Evolutionary conservation across 2,329 filamentous ascomycete species (phyloP).

Genomic region (Hypoxylon sp.): DNA sequence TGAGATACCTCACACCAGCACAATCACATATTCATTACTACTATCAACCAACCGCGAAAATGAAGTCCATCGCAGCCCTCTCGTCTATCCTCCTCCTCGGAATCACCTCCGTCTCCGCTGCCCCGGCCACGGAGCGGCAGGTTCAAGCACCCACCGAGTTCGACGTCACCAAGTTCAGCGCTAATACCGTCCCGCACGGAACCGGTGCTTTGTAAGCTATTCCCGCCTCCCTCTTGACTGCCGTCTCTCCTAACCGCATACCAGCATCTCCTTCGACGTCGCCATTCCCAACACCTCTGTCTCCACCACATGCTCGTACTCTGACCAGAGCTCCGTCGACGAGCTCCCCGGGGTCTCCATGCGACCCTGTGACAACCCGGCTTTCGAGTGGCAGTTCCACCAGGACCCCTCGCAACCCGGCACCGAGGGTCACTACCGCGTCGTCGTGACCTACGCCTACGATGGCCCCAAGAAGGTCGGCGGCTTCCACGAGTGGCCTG

Average conservation of each 20-base stretch:
- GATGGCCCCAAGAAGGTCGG: slow-evolving; percentile 17
- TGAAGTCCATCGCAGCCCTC: slow-evolving; percentile 42
- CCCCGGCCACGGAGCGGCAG: slow-evolving; percentile 35
- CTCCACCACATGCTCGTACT: slow-evolving; percentile 42
- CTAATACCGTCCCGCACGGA: slow-evolving; percentile 36
- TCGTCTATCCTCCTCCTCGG: slow-evolving; percentile 42
- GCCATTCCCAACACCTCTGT: slow-evolving; percentile 29
- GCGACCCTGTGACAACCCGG: slow-evolving; percentile 41
- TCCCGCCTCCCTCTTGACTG: not conserved
- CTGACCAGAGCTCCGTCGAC: slow-evolving; percentile 37
- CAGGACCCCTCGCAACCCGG: slow-evolving; percentile 47
- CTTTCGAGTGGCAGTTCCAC: slow-evolving; percentile 46
- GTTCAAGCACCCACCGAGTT: slow-evolving; percentile 29
- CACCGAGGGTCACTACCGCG: slow-evolving; percentile 42
- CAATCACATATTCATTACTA: not conserved
- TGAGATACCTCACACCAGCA: slow-evolving; percentile 1
- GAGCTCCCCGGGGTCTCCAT: slow-evolving; percentile 40
- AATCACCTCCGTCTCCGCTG: slow-evolving; percentile 38
- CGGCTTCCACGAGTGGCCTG: slow-evolving; percentile 47
- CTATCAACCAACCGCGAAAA: slow-evolving; percentile 23
- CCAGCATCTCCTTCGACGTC: slow-evolving; percentile 44
- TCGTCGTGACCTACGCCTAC: slow-evolving; percentile 45
- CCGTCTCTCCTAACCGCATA: not conserved
- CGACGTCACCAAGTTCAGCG: slow-evolving; percentile 42
- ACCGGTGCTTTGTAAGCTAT: slow-evolving; percentile 44